Conservation (phyloP, 225 moss, liverwort and hornwort genomes). For the Bryum argenteum region DNA sequence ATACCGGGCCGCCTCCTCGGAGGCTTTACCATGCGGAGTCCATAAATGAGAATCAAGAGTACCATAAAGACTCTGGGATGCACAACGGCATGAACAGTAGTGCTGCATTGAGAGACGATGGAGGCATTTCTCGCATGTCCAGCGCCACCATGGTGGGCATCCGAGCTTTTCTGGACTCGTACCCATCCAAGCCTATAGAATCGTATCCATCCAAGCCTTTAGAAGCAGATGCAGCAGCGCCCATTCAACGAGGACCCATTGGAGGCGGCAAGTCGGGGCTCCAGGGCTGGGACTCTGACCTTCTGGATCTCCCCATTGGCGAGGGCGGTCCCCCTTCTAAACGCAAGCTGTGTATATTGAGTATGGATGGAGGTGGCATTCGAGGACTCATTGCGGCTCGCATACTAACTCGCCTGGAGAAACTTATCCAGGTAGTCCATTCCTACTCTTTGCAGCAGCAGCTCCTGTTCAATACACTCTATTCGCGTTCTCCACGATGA, state of each 20-base stretch:
- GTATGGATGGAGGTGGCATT: conserved; percentile 97
- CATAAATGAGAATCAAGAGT: conserved; percentile 49
- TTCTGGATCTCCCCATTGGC: conserved; percentile 58
- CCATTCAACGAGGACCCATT: conserved; percentile 52
- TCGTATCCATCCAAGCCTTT: conserved; percentile 38
- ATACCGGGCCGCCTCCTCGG: conserved; percentile 26
- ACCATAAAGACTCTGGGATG: conserved; percentile 28
- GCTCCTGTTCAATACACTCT: no score
- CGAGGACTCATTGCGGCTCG: conserved; percentile 94
- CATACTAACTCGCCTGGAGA: conserved; percentile 76
- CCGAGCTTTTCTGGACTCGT: conserved; percentile 47
- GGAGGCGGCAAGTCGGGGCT: conserved; percentile 54
- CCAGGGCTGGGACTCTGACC: conserved; percentile 64
- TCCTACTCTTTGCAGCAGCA: no score
- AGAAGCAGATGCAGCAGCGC: conserved; percentile 51
- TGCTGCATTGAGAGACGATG: conserved; percentile 22
- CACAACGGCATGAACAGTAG: conserved; percentile 25
- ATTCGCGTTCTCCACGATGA: no score
- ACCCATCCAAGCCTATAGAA: conserved; percentile 48
- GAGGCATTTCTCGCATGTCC: conserved; percentile 55
- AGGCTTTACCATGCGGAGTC: conserved; percentile 52
- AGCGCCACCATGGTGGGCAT: conserved; percentile 59
- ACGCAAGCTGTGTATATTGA: conserved; percentile 68
- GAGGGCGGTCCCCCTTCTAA: conserved; percentile 49
- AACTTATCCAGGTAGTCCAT: conserved; percentile 59